These are phyloP conservation scores for Aspergillus aculeatinus DNA, from an alignment of 2,329 filamentous ascomycete genomes.

Conservation along the genomic window DNA sequence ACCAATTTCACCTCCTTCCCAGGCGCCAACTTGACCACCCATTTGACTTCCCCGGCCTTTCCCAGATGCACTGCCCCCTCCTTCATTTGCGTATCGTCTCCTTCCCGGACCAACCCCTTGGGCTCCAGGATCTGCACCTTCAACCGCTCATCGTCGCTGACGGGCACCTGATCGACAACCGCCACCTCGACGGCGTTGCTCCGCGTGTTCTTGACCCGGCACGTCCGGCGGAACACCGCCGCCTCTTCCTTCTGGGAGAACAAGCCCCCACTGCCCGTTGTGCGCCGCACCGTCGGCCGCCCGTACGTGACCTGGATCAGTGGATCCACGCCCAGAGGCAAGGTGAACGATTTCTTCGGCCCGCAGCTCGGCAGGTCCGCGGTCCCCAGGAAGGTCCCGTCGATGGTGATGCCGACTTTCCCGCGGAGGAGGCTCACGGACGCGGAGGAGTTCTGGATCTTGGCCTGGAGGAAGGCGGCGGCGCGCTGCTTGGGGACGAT, in stretches of 20 bases:
- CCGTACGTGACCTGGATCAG: slow-evolving; percentile 31
- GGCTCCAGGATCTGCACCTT: slow-evolving; percentile 30
- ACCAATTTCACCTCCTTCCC: slow-evolving; percentile 58
- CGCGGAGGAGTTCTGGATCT: slow-evolving; percentile 40
- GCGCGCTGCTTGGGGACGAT: slow-evolving; percentile 41
- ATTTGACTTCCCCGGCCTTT: slow-evolving; percentile 59
- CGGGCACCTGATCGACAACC: slow-evolving; percentile 35
- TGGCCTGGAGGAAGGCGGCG: slow-evolving; percentile 43
- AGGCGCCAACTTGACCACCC: slow-evolving; percentile 59
- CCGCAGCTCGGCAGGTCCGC: slow-evolving; percentile 25
- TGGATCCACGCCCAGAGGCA: slow-evolving; percentile 36
- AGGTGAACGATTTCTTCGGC: slow-evolving; percentile 29
- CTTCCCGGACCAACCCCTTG: slow-evolving; percentile 28
- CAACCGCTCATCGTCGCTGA: slow-evolving; percentile 33
- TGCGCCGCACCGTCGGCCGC: slow-evolving; percentile 28
- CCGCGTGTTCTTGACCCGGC: slow-evolving; percentile 35
- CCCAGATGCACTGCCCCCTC: slow-evolving; percentile 54
- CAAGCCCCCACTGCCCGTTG: slow-evolving; percentile 17
- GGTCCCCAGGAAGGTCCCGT: slow-evolving; percentile 32
- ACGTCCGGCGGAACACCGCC: slow-evolving; percentile 31
- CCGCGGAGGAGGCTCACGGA: slow-evolving; percentile 31
- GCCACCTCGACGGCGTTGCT: slow-evolving; percentile 25
- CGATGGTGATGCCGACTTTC: slow-evolving; percentile 27
- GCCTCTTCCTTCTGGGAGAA: slow-evolving; percentile 34
- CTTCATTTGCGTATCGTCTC: slow-evolving; percentile 29